Percentiles rank a stretch among this genome's conserved stretches.
phyloP scores from a whole-genome alignment of 805 yeast species.

The Saccharomycopsis sp. region DNA sequence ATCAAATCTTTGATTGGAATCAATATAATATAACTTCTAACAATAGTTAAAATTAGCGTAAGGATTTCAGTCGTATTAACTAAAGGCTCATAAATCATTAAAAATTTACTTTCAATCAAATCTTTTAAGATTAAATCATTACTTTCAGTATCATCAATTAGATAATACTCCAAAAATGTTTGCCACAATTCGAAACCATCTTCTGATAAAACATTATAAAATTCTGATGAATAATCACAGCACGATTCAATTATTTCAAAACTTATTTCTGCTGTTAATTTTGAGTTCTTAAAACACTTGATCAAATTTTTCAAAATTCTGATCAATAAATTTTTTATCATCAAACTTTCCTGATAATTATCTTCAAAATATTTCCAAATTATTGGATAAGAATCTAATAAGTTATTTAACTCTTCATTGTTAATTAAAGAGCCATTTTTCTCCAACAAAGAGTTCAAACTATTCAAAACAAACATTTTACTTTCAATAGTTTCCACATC shows the following conservation, averaged over 20 bases:
- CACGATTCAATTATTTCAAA: constrained; percentile 53
- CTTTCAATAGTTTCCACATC: constrained; percentile 57
- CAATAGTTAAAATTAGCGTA: constrained; percentile 49
- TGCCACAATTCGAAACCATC: constrained; percentile 85
- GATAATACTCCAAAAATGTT: constrained; percentile 53
- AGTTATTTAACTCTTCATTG: background rate
- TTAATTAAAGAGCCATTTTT: constrained; percentile 5
- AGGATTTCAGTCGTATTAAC: constrained; percentile 65
- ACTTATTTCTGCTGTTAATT: constrained; percentile 41
- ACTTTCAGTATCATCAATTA: constrained; percentile 23
- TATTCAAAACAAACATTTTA: constrained; percentile 57
- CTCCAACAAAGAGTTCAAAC: constrained; percentile 12
- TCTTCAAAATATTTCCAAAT: constrained; percentile 32
- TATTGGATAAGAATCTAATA: constrained; percentile 18
- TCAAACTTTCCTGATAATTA: constrained; percentile 25
- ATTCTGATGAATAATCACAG: constrained; percentile 50
- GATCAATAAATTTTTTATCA: constrained; percentile 40
- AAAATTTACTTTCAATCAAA: constrained; percentile 36
- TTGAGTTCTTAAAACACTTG: constrained; percentile 40
- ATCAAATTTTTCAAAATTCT: constrained; percentile 50
- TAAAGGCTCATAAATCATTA: constrained; percentile 46
- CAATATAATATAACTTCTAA: constrained; percentile 51
- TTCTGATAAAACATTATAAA: constrained; percentile 53
- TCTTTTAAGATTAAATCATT: constrained; percentile 23
- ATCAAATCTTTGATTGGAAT: constrained; percentile 31